These are phyloP conservation scores for Thalassiosira mediterranea DNA, from an alignment of 352 stramenopile genomes.

Conservation along the genomic window DNA sequence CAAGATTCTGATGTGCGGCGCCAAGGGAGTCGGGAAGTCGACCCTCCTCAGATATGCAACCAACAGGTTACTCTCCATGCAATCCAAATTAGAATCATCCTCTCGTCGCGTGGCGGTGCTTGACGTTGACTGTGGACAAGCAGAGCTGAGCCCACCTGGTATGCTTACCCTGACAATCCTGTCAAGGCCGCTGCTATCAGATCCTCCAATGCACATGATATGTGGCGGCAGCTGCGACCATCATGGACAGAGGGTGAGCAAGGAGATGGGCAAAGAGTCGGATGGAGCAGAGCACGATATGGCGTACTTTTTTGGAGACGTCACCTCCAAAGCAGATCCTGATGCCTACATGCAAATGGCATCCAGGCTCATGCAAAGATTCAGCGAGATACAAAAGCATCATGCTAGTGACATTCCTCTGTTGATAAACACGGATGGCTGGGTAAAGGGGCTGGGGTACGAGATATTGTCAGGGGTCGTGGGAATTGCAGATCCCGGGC, in stretches of 20 bases:
- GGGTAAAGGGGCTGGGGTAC: conserved; percentile 96
- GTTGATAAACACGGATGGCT: conserved; percentile 96
- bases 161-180: conserved; percentile 91
- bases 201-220: conserved; percentile 91
- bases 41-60: conserved; percentile 93
- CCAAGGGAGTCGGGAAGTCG: conserved; percentile 95
- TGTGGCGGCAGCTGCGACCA: conserved; percentile 26
- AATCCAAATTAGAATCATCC: conserved; percentile 8
- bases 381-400: conserved; percentile 39
- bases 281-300: conserved; percentile 20
- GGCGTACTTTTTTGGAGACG: conserved; percentile 68
- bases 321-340: conserved; percentile 77
- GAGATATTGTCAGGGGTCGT: conserved; percentile 93
- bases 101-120: conserved; percentile 88
- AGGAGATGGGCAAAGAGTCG: neutral
- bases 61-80: conserved; percentile 88
- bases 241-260: conserved; percentile 8
- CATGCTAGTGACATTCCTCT: conserved; percentile 81
- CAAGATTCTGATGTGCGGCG: conserved; percentile 90
- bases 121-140: conserved; percentile 94
- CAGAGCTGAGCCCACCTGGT: conserved; percentile 91
- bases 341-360: conserved; percentile 69
- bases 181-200: conserved; percentile 88
- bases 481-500: conserved; percentile 84
- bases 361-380: conserved; percentile 64